phyloP scores from a whole-genome alignment of 2,329 filamentous ascomycete species.

The Daldinia sp. region DNA sequence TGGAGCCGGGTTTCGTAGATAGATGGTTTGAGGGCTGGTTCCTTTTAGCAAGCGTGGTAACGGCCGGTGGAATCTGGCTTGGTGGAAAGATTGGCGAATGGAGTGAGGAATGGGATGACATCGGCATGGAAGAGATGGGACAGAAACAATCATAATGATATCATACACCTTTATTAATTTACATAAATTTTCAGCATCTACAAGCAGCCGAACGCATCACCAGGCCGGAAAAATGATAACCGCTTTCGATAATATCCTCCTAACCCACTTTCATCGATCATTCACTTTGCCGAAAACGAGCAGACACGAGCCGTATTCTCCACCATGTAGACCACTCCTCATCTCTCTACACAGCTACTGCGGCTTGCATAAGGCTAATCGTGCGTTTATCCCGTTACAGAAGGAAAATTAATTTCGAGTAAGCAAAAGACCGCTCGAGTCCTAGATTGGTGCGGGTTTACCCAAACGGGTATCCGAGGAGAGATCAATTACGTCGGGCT shows the following conservation, averaged over 20 bases:
- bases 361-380: not conserved
- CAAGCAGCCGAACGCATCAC: not conserved
- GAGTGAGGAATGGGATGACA: constrained; percentile 67
- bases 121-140: constrained; percentile 73
- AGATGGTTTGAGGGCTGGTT: constrained; percentile 92
- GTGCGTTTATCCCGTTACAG: not conserved
- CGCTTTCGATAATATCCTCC: not conserved
- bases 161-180: constrained; percentile 13
- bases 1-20: constrained; percentile 77
- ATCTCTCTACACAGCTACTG: not conserved
- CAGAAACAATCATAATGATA: constrained; percentile 67
- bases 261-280: not conserved
- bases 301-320: not conserved
- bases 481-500: constrained; percentile 3
- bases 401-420: not conserved
- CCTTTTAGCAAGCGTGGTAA: constrained; percentile 70
- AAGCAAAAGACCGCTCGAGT: not conserved
- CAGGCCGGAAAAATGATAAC: not conserved
- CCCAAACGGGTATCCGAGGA: not conserved
- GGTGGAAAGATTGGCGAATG: constrained; percentile 66
- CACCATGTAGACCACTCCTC: not conserved
- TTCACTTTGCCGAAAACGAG: not conserved
- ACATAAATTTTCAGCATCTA: constrained; percentile 9
- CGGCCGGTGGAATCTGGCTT: constrained; percentile 76
- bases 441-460: not conserved